Evolutionary conservation across 192 early-diverging fungal genomes (phyloP), one percentile per base, ranked within the genome.

Genomic region (Piromyces finnis): DNA sequence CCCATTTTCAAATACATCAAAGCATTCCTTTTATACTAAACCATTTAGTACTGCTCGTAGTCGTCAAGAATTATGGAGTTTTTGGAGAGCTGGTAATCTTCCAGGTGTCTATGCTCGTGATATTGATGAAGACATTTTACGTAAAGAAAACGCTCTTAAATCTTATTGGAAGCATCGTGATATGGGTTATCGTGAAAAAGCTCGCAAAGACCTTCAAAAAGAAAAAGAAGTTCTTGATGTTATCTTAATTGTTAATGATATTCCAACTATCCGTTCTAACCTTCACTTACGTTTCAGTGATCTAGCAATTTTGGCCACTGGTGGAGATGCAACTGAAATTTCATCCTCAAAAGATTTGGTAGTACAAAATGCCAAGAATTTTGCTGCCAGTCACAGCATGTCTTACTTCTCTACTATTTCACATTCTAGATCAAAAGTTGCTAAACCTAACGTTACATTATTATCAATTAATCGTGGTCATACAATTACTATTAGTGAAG

Each of bases 101-200:
- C 59, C 86, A 11, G 86, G 82, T 17, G 79, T 81, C 5, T 87
- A 87, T 78, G 86, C 86, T 11, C 84, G 86, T 30, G 82, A 85
- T 82, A 78, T 87, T 18, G 86, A 87, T 86, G 86, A 87, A 79
- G 36, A 28, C 15, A 82, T 87, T 68, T 78, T 87, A 13, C 84
- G 86, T n/a, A 51, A 85, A 18, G 86, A 87, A 35, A 80, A 82
- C 2, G 37, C 82, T 1, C 84, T 87, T 12, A n/a, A 35, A 12
- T 51, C 28, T 14, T 87, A 87, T 78, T 87, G 85, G 84, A 51
- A 79, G 30, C 36, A 82, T 29, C 79, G 86, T n/a, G 82, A 87
- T 79, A 22, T 79, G 28, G 86, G 86, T 27, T 78, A 86, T 14
- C n/a, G 80, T 18, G 30, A 28, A 32, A 29, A 27, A 2, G 86